A percentile compares a stretch with the other conserved stretches of the same genome.
Conservation (phyloP, 2,329 filamentous ascomycete genomes). For the Sporothrix brasiliensis region DNA sequence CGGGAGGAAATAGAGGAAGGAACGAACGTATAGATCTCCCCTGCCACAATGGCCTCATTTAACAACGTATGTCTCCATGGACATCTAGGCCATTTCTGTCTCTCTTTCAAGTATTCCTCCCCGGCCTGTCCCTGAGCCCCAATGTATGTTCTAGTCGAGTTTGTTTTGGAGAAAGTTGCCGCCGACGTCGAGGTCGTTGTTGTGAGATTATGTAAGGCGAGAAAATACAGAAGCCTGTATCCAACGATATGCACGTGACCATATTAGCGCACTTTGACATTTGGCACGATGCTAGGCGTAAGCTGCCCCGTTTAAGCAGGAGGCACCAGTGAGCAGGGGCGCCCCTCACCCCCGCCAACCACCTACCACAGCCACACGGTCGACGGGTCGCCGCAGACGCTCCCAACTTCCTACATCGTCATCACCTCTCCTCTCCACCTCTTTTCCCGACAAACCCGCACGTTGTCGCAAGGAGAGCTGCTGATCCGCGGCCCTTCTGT, state of each 20-base stretch:
- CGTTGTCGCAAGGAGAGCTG: conserved; percentile 27
- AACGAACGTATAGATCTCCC: not conserved
- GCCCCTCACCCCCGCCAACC: conserved; percentile 31
- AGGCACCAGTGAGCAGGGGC: conserved; percentile 18
- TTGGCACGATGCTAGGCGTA: conserved; percentile 1
- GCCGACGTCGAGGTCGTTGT: not conserved
- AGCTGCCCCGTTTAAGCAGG: conserved; percentile 24
- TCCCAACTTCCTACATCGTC: conserved; percentile 27
- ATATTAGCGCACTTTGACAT: not conserved
- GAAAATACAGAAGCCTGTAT: not conserved
- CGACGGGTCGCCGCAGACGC: conserved; percentile 14
- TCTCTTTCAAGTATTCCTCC: no score
- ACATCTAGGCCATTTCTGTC: no score
- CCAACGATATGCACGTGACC: conserved; percentile 4
- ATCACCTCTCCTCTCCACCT: conserved; percentile 10
- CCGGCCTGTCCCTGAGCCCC: no score
- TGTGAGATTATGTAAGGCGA: conserved; percentile 23
- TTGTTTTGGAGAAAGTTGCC: not conserved
- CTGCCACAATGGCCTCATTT: no score
- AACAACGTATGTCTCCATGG: not conserved
- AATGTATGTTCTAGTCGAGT: not conserved
- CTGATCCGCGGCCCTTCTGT: conserved; percentile 27
- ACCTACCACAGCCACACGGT: conserved; percentile 31
- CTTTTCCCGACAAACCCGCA: not conserved
- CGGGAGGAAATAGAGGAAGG: not conserved